Conservation (phyloP, 2,329 filamentous ascomycete genomes). For the Pseudopyricularia javanii region DNA sequence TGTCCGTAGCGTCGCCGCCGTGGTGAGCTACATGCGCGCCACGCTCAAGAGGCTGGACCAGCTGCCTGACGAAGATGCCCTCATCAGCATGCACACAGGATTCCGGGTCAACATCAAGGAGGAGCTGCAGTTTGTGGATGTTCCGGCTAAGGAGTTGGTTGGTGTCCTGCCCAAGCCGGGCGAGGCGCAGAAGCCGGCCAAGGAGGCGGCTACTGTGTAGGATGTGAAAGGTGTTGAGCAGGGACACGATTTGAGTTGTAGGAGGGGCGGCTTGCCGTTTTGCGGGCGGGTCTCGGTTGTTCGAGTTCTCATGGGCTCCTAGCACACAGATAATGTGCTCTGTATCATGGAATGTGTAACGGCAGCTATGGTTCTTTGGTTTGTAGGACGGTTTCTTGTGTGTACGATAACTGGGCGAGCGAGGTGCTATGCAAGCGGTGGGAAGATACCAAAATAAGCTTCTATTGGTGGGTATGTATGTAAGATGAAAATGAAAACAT, state of each 20-base stretch:
- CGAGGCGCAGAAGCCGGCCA: neutral
- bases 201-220: neutral
- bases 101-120: slow-evolving; percentile 27
- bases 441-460: neutral
- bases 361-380: neutral
- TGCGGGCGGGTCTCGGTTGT: neutral
- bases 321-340: neutral
- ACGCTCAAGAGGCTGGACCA: slow-evolving; percentile 34
- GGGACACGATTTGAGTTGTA: neutral
- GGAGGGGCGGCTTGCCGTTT: neutral
- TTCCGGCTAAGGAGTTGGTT: slow-evolving; percentile 25
- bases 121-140: slow-evolving; percentile 25
- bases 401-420: no score
- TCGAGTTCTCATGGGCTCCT: neutral
- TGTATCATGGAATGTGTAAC: neutral
- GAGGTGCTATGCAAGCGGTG: no score
- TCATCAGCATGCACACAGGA: slow-evolving; percentile 17
- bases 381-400: no score
- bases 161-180: slow-evolving; percentile 13
- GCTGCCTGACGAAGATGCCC: slow-evolving; percentile 29
- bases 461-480: neutral
- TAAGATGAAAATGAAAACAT: neutral
- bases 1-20: slow-evolving; percentile 34
- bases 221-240: no score
- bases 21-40: slow-evolving; percentile 44